Evolutionary conservation across 2,329 filamentous ascomycete genomes (phyloP).

Genomic region (Trichoderma oligosporum): DNA sequence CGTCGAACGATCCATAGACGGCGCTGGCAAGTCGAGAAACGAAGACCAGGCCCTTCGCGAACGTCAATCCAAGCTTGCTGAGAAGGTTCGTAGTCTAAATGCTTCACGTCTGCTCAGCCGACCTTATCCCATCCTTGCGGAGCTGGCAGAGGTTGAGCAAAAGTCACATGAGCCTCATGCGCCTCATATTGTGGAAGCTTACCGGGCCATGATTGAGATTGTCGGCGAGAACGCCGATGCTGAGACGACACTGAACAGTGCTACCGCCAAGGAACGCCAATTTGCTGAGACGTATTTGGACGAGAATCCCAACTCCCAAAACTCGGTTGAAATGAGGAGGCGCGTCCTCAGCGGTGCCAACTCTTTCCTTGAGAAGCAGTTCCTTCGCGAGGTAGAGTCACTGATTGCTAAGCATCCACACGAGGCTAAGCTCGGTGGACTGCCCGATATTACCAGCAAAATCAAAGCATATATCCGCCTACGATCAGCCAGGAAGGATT

Average conservation of each 20-base stretch:
- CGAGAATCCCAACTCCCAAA: conserved; percentile 61
- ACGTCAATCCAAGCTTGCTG: conserved; percentile 77
- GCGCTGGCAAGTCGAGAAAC: conserved; percentile 43
- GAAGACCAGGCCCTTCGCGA: conserved; percentile 76
- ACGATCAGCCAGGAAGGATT: conserved; percentile 72
- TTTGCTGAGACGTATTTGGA: conserved; percentile 76
- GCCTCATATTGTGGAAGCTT: conserved; percentile 74
- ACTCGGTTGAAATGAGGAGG: conserved; percentile 66
- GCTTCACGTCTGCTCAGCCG: conserved; percentile 61
- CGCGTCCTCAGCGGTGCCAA: conserved; percentile 77
- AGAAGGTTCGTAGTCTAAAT: conserved; percentile 77
- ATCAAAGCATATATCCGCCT: conserved; percentile 89
- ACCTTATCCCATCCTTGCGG: conserved; percentile 69
- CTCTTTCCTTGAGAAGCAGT: conserved; percentile 74
- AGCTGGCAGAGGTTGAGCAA: conserved; percentile 71
- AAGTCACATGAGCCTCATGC: conserved; percentile 67
- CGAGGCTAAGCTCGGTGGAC: conserved; percentile 84
- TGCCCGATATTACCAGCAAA: conserved; percentile 84
- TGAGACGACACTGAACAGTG: conserved; percentile 56
- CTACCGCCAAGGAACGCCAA: conserved; percentile 68
- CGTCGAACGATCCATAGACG: conserved; percentile 55
- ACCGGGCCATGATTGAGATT: conserved; percentile 75
- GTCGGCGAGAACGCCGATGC: conserved; percentile 66
- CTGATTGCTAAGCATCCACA: conserved; percentile 78
- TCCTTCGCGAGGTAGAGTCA: conserved; percentile 71